Evolutionary conservation across 345 rosid species (phyloP).

Genomic region (Rhodomyrtus tomentosa): DNA sequence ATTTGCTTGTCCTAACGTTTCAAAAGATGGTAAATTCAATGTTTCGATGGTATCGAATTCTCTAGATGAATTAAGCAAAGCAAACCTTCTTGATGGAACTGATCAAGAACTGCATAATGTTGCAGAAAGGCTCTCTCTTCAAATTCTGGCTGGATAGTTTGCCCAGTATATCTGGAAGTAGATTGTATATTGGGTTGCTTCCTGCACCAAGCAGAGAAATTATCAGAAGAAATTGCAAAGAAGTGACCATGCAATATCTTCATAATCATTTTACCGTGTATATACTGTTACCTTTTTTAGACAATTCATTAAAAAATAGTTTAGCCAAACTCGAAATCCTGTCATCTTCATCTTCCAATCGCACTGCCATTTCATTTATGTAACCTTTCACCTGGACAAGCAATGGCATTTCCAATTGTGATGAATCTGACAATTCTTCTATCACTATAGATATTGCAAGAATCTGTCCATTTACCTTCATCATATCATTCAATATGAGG

Average conservation of each 20-base stretch:
- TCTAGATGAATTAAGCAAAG: neutral
- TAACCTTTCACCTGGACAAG: constrained; percentile 82
- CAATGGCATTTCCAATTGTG: constrained; percentile 2
- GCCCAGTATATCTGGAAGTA: constrained; percentile 93
- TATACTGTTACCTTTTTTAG: constrained; percentile 68
- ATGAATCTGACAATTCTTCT: neutral
- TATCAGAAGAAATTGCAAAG: constrained; percentile 1
- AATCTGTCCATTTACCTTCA: constrained; percentile 52
- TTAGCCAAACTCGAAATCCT: constrained; percentile 88
- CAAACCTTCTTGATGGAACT: constrained; percentile 89
- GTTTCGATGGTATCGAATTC: neutral
- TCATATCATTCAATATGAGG: constrained; percentile 98
- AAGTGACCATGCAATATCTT: neutral
- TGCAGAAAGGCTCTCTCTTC: constrained; percentile 71
- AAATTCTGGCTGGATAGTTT: constrained; percentile 64
- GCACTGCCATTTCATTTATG: constrained; percentile 83
- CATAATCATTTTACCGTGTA: neutral
- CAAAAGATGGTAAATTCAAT: neutral
- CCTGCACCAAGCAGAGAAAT: constrained; percentile 28
- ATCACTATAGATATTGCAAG: neutral
- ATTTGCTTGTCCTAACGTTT: constrained; percentile 82
- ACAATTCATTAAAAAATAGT: constrained; percentile 82
- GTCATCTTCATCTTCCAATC: constrained; percentile 80
- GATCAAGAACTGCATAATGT: constrained; percentile 92
- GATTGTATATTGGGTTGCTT: constrained; percentile 89